A percentile compares a stretch with the other conserved stretches of the same genome.
phyloP scores from a whole-genome alignment of 768 basidiomycete species.

The Leccinellum rugosiceps region DNA sequence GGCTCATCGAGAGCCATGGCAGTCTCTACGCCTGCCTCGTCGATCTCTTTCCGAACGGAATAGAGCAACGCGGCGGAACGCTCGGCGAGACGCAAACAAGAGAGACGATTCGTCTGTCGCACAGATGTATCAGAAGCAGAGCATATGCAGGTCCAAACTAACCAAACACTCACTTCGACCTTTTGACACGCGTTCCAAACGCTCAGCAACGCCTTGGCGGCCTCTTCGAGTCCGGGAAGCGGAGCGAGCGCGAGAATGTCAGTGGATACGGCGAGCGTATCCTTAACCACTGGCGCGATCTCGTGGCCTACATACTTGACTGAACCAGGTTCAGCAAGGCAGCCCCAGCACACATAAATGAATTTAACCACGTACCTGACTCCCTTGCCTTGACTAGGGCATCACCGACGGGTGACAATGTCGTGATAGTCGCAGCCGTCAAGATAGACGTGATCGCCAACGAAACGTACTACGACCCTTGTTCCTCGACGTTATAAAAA shows the following conservation, averaged over 20 bases:
- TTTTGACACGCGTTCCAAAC: slow-evolving; percentile 65
- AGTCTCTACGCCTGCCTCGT: slow-evolving; percentile 53
- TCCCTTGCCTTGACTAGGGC: slow-evolving; percentile 19
- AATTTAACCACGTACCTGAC: slow-evolving; percentile 10
- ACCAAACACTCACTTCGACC: slow-evolving; percentile 51
- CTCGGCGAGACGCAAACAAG: slow-evolving; percentile 68
- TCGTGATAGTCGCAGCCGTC: slow-evolving; percentile 12
- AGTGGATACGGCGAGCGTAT: slow-evolving; percentile 34
- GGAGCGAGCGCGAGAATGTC: slow-evolving; percentile 48
- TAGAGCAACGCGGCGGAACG: slow-evolving; percentile 67
- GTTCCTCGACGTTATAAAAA: neutral
- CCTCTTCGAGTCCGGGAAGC: slow-evolving; percentile 50
- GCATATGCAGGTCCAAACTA: neutral
- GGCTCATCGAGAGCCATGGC: slow-evolving; percentile 49
- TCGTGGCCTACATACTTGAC: slow-evolving; percentile 34
- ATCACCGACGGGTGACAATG: slow-evolving; percentile 24
- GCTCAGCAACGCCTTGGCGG: slow-evolving; percentile 47
- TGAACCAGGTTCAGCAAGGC: slow-evolving; percentile 8
- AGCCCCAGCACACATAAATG: neutral
- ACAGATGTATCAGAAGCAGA: neutral
- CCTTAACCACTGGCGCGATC: slow-evolving; percentile 34
- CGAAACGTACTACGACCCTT: slow-evolving; percentile 19
- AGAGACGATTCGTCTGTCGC: slow-evolving; percentile 59
- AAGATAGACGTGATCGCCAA: slow-evolving; percentile 29
- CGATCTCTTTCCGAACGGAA: slow-evolving; percentile 60